These are phyloP conservation scores for Solanum hybrid DNA, from an alignment of 305 asterid species.

Conservation along the genomic window DNA sequence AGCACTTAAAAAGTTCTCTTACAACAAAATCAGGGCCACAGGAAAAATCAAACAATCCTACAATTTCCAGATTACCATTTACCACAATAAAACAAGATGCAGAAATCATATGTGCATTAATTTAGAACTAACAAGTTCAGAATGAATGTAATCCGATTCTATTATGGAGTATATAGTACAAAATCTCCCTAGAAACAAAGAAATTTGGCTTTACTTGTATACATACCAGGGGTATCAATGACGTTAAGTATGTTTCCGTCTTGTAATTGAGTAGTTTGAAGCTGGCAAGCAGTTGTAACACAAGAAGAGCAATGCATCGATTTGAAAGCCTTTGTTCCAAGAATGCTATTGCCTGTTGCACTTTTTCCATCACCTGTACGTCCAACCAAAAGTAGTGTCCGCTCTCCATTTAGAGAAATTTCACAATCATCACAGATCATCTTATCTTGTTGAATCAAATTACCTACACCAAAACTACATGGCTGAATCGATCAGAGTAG, in stretches of 20 bases:
- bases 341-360: conserved; percentile 52
- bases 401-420: neutral
- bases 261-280: conserved; percentile 26
- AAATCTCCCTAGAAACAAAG: neutral
- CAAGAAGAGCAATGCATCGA: conserved; percentile 44
- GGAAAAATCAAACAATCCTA: conserved; percentile 50
- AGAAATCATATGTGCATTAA: neutral
- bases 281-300: conserved; percentile 56
- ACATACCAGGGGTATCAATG: conserved; percentile 62
- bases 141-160: neutral
- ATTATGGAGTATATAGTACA: neutral
- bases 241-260: conserved; percentile 44
- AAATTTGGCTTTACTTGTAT: neutral
- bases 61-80: neutral
- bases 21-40: conserved; percentile 31
- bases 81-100: neutral
- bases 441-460: neutral
- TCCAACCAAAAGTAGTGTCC: neutral
- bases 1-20: conserved; percentile 47
- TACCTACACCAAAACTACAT: too few species aligned
- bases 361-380: neutral
- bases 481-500: neutral
- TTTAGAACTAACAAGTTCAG: neutral
- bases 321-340: conserved; percentile 35
- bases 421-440: neutral